phyloP scores from a whole-genome alignment of 2,329 filamentous ascomycete species.

The Nigrospora oryzae region DNA sequence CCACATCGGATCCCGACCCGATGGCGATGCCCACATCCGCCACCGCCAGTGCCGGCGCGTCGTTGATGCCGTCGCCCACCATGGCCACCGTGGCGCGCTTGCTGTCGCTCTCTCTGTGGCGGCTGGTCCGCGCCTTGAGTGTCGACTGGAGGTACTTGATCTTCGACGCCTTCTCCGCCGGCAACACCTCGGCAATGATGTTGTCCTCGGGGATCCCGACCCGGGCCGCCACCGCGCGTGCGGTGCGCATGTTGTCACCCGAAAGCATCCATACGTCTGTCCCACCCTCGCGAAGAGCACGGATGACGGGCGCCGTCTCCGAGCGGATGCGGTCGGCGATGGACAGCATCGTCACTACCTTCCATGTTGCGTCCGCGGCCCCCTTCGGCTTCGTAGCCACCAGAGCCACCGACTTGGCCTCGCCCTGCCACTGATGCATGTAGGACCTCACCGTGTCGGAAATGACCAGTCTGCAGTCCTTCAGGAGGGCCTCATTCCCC shows the following conservation, averaged over 20 bases:
- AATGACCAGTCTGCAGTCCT: slow-evolving; percentile 33
- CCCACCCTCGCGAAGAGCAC: slow-evolving; percentile 53
- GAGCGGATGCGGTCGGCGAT: slow-evolving; percentile 75
- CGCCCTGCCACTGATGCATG: slow-evolving; percentile 48
- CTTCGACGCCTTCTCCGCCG: slow-evolving; percentile 70
- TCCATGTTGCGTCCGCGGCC: slow-evolving; percentile 25
- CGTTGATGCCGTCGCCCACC: slow-evolving; percentile 86
- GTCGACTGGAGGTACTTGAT: slow-evolving; percentile 54
- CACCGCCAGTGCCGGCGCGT: slow-evolving; percentile 70
- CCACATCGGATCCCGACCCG: slow-evolving; percentile 75
- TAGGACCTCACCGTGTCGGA: slow-evolving; percentile 21
- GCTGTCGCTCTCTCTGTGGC: background rate
- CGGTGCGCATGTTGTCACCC: slow-evolving; percentile 82
- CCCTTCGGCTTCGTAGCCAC: slow-evolving; percentile 32
- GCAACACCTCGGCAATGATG: slow-evolving; percentile 81
- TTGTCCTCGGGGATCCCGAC: slow-evolving; percentile 67
- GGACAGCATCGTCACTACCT: slow-evolving; percentile 58
- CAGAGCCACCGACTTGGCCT: slow-evolving; percentile 58
- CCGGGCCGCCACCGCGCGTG: slow-evolving; percentile 65
- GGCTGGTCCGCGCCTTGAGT: slow-evolving; percentile 24
- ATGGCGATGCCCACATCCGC: slow-evolving; percentile 82
- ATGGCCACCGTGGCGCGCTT: slow-evolving; percentile 60
- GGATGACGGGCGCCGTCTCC: slow-evolving; percentile 59
- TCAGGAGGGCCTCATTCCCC: slow-evolving; percentile 67
- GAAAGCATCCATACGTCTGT: slow-evolving; percentile 87